Percentiles rank a stretch among this genome's conserved stretches.
Conservation (phyloP, 495 filamentous ascomycete species). For the Aspergillus haitiensis region DNA sequence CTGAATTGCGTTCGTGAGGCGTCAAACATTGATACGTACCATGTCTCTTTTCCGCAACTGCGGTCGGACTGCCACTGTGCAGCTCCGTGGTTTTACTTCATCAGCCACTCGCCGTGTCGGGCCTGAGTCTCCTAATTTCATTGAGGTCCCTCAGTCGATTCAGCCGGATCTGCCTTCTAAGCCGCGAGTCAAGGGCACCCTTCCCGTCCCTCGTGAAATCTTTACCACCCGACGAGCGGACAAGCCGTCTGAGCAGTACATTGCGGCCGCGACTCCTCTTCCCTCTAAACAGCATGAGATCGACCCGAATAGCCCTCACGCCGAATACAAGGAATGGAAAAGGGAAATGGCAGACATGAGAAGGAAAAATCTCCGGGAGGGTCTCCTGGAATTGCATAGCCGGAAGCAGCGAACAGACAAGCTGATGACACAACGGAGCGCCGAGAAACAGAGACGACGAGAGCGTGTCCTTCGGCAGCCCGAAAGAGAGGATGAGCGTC, state of each 20-base stretch:
- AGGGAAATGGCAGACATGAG: constrained; percentile 57
- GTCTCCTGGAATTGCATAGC: constrained; percentile 55
- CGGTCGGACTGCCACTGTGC: constrained; percentile 43
- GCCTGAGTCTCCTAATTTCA: constrained; percentile 73
- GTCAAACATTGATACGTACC: constrained; percentile 17
- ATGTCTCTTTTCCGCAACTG: constrained; percentile 46
- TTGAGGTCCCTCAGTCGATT: constrained; percentile 60
- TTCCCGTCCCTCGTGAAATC: constrained; percentile 67
- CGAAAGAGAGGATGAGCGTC: constrained; percentile 58
- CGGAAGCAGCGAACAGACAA: constrained; percentile 53
- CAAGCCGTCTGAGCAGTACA: constrained; percentile 56
- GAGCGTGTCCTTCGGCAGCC: constrained; percentile 49
- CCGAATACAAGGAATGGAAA: constrained; percentile 62
- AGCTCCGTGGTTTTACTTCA: constrained; percentile 47
- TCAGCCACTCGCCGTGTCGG: constrained; percentile 42
- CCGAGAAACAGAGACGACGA: constrained; percentile 41
- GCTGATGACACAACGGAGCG: constrained; percentile 35
- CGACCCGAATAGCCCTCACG: constrained; percentile 37
- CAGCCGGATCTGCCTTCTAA: constrained; percentile 49
- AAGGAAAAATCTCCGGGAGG: constrained; percentile 62
- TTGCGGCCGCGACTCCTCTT: constrained; percentile 44
- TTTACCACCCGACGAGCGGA: constrained; percentile 53
- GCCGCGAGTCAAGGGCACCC: constrained; percentile 63
- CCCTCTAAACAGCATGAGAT: constrained; percentile 34
- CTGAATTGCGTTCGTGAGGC: neutral